phyloP scores from a whole-genome alignment of 2,329 filamentous ascomycete genomes.

The Phialophora macrospora region DNA sequence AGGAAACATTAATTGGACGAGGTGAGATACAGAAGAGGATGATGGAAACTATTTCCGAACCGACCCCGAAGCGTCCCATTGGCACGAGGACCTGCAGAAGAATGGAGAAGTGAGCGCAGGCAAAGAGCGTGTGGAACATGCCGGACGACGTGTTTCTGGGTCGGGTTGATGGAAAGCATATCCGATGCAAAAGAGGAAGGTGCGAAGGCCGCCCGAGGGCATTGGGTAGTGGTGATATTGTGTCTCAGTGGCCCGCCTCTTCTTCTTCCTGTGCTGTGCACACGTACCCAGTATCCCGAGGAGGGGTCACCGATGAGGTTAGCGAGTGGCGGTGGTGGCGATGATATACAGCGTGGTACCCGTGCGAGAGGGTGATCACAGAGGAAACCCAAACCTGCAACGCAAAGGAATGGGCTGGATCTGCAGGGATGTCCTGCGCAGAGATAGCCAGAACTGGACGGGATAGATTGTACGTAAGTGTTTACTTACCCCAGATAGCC shows the following conservation, averaged over 20 bases:
- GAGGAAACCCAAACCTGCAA: neutral
- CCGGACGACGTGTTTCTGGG: neutral
- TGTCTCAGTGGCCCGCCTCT: neutral
- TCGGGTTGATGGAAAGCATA: conserved; percentile 1
- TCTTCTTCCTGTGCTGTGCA: neutral
- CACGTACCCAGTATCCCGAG: neutral
- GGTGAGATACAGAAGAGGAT: neutral
- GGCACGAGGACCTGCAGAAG: neutral
- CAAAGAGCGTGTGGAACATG: neutral
- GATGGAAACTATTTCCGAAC: neutral
- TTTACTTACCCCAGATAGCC: neutral
- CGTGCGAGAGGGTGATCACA: neutral
- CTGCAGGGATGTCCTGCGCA: neutral
- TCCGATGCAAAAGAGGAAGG: neutral
- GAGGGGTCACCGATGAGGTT: neutral
- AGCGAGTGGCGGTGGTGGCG: neutral
- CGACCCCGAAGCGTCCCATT: neutral
- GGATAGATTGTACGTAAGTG: neutral
- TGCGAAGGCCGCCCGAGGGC: neutral
- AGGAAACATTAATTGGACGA: neutral
- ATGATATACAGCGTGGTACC: neutral
- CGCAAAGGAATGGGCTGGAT: neutral
- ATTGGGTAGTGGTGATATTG: too few species aligned
- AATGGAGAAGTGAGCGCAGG: neutral
- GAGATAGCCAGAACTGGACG: neutral